Percentiles rank a stretch among this genome's conserved stretches.
phyloP scores from a whole-genome alignment of 2,329 filamentous ascomycete genomes.

The Colletotrichum tamarilloi region DNA sequence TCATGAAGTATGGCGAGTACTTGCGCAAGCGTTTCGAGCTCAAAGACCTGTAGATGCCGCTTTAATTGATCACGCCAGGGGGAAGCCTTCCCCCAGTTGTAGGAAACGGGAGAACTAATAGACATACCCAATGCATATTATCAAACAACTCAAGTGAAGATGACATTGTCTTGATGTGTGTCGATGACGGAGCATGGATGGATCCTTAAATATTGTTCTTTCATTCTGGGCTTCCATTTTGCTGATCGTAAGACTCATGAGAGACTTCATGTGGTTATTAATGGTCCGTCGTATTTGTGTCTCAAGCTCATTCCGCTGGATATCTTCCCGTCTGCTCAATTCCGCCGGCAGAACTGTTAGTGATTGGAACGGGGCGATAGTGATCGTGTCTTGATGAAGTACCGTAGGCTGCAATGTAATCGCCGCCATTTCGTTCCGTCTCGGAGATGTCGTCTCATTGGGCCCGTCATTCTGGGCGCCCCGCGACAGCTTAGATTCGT shows the following conservation, averaged over 20 bases:
- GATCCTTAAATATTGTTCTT: not conserved
- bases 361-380: not conserved
- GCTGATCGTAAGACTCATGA: not conserved
- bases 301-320: not conserved
- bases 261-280: not conserved
- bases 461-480: too few species aligned
- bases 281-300: not conserved
- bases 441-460: not conserved
- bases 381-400: not conserved
- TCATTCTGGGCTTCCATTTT: not conserved
- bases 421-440: not conserved
- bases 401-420: not conserved
- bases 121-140: not conserved
- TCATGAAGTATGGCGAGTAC: conserved; percentile 58
- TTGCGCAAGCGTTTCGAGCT: conserved; percentile 39
- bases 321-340: not conserved
- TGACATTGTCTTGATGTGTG: not conserved
- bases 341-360: not conserved
- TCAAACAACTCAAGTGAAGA: not conserved
- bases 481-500: not conserved
- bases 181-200: not conserved
- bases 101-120: not conserved
- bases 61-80: not conserved
- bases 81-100: not conserved
- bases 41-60: conserved; percentile 4